phyloP scores from a whole-genome alignment of 2,329 filamentous ascomycete genomes.

The Beauveria brongniartii region DNA sequence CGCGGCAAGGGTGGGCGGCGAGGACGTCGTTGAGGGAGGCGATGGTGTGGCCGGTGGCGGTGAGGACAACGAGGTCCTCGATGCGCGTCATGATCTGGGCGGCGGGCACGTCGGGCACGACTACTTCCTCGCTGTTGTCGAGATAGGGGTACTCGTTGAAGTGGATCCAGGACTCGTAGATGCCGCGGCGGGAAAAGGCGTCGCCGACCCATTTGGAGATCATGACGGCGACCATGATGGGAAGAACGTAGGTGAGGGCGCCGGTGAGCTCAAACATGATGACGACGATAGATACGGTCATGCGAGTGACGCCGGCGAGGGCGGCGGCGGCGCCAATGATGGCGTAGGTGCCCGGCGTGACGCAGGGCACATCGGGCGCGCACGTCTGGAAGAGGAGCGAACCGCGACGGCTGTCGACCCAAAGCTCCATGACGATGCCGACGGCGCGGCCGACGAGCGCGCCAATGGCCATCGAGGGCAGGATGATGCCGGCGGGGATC shows the following conservation, averaged over 20 bases:
- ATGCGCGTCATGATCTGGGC: slow-evolving; percentile 85
- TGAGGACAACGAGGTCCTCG: slow-evolving; percentile 83
- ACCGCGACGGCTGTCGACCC: slow-evolving; percentile 69
- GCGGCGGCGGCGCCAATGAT: slow-evolving; percentile 93
- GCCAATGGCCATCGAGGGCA: slow-evolving; percentile 93
- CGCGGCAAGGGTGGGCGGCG: slow-evolving; percentile 67
- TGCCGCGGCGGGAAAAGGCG: slow-evolving; percentile 83
- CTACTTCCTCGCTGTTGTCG: slow-evolving; percentile 78
- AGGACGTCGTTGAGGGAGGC: slow-evolving; percentile 64
- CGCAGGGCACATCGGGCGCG: slow-evolving; percentile 76
- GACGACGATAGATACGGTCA: slow-evolving; percentile 97
- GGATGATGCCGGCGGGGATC: slow-evolving; percentile 89
- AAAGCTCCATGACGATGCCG: slow-evolving; percentile 82
- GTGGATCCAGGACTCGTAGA: slow-evolving; percentile 97
- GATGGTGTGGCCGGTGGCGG: slow-evolving; percentile 82
- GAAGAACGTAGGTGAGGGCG: slow-evolving; percentile 89
- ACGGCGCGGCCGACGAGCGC: slow-evolving; percentile 83
- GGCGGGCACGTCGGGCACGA: slow-evolving; percentile 76
- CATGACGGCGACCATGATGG: slow-evolving; percentile 99
- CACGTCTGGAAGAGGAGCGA: slow-evolving; percentile 74
- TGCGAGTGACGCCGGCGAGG: slow-evolving; percentile 86
- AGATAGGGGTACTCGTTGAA: slow-evolving; percentile 94
- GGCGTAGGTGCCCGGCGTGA: slow-evolving; percentile 92
- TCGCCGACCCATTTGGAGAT: slow-evolving; percentile 97
- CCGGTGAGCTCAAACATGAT: slow-evolving; percentile 99